A percentile compares a stretch with the other conserved stretches of the same genome.
Conservation (phyloP, 176 grass and related monocot species). For the Poa pratensis region DNA sequence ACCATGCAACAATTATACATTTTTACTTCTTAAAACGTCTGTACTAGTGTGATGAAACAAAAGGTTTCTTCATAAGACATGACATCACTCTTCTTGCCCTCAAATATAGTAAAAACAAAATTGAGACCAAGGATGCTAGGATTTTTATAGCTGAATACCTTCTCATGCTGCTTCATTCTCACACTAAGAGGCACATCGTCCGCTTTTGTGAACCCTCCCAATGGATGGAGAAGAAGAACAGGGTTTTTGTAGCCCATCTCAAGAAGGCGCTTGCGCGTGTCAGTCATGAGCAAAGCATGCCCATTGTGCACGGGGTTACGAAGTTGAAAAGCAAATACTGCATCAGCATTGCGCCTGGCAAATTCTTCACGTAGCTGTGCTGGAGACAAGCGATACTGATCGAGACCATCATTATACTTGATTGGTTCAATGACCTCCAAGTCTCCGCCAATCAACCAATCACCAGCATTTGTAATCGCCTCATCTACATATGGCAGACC, state of each 20-base stretch:
- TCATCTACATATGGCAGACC: slow-evolving; percentile 90
- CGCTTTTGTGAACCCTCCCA: slow-evolving; percentile 96
- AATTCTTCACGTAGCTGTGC: slow-evolving; percentile 91
- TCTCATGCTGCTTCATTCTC: slow-evolving; percentile 99
- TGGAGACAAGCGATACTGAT: slow-evolving; percentile 89
- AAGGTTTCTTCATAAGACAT: not conserved
- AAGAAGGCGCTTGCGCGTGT: slow-evolving; percentile 78
- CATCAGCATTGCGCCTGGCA: slow-evolving; percentile 85
- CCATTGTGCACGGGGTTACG: slow-evolving; percentile 98
- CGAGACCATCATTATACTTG: slow-evolving; percentile 96
- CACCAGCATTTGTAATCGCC: slow-evolving; percentile 84
- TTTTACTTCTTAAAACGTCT: not conserved
- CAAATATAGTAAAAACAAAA: not conserved
- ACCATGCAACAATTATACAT: not conserved
- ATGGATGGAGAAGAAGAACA: slow-evolving; percentile 91
- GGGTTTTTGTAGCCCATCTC: slow-evolving; percentile 97
- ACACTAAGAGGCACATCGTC: slow-evolving; percentile 93
- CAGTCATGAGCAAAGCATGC: slow-evolving; percentile 96
- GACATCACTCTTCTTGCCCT: not conserved
- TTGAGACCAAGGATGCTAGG: not conserved
- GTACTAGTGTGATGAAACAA: not conserved
- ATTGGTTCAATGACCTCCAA: slow-evolving; percentile 96
- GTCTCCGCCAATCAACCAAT: slow-evolving; percentile 97
- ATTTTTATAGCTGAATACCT: slow-evolving; percentile 54
- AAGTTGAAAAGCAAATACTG: slow-evolving; percentile 98